A percentile compares a stretch with the other conserved stretches of the same genome.
These are phyloP conservation scores for Cochlearia excelsa DNA, from an alignment of 345 rosid genomes.

Conservation along the genomic window DNA sequence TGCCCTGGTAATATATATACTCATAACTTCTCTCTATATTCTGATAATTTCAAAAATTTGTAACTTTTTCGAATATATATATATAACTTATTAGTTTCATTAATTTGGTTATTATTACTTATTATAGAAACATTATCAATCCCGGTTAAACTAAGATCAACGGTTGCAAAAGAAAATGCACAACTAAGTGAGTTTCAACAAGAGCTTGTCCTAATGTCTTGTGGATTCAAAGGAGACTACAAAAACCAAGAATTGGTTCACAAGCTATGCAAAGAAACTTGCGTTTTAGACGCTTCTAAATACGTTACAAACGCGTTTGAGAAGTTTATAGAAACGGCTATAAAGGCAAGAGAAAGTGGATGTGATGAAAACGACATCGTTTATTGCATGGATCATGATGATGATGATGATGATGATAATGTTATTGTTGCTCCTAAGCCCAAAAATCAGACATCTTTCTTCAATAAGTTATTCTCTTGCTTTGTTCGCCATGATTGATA, in stretches of 20 bases:
- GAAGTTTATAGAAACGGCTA: conserved; percentile 43
- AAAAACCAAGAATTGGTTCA: conserved; percentile 43
- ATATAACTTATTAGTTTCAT: no score
- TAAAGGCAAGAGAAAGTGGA: conserved; percentile 45
- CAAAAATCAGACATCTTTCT: conserved; percentile 12
- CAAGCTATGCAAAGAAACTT: conserved; percentile 58
- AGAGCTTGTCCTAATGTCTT: conserved; percentile 64
- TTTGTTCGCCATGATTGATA: conserved; percentile 40
- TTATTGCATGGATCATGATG: conserved; percentile 21
- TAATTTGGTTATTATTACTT: background rate
- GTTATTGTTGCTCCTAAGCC: conserved; percentile 16
- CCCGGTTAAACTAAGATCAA: conserved; percentile 42
- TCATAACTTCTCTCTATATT: background rate
- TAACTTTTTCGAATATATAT: background rate
- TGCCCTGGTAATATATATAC: conserved; percentile 41
- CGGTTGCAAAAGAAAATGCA: conserved; percentile 44
- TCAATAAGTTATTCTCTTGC: conserved; percentile 39
- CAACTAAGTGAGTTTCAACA: conserved; percentile 63
- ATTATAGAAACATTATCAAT: conserved; percentile 46
- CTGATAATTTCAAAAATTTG: background rate
- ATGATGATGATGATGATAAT: conserved; percentile 5
- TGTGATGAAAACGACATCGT: conserved; percentile 39
- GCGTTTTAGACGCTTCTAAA: conserved; percentile 46
- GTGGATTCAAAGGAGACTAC: conserved; percentile 57
- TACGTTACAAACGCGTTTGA: conserved; percentile 49